Percentiles rank a stretch among this genome's conserved stretches.
Evolutionary conservation across 2,329 filamentous ascomycete genomes (phyloP).

Genomic region (Monilinia polystroma): DNA sequence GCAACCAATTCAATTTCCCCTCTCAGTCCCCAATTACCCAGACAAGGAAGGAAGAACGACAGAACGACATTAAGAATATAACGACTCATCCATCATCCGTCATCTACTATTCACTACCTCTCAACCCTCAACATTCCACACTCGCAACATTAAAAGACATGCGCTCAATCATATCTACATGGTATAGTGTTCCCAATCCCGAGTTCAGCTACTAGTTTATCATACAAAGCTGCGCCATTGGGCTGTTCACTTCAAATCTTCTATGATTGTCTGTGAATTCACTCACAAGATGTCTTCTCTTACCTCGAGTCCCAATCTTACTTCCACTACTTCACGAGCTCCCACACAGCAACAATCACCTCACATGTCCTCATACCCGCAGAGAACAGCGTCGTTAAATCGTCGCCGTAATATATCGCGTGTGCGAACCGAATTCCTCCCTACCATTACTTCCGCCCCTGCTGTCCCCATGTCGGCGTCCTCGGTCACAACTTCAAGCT

Average conservation of each 20-base stretch:
- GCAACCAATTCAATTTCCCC: background rate
- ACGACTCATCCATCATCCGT: too few relatives aligned
- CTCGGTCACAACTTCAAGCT: slow-evolving; percentile 53
- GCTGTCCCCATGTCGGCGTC: slow-evolving; percentile 54
- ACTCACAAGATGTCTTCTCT: slow-evolving; percentile 15
- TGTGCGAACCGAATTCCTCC: slow-evolving; percentile 38
- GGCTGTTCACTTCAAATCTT: background rate
- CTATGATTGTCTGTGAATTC: background rate
- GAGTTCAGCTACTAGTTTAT: slow-evolving; percentile 20
- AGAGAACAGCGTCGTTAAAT: slow-evolving; percentile 25
- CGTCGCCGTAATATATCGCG: slow-evolving; percentile 33
- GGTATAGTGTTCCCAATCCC: slow-evolving; percentile 17
- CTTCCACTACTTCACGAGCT: slow-evolving; percentile 7
- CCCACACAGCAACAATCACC: slow-evolving; percentile 13
- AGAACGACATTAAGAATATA: too few relatives aligned
- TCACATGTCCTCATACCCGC: slow-evolving; percentile 8
- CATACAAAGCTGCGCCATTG: slow-evolving; percentile 8
- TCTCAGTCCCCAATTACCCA: background rate
- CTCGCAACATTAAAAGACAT: slow-evolving; percentile 14
- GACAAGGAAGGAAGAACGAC: too few relatives aligned
- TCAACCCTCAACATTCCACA: background rate
- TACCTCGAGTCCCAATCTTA: slow-evolving; percentile 14
- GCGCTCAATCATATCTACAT: slow-evolving; percentile 19
- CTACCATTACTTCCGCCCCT: slow-evolving; percentile 36
- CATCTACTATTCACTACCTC: background rate